Evolutionary conservation across 2,329 filamentous ascomycete genomes (phyloP), one percentile per base, ranked within the genome.

Genomic region (Nigrograna mackinnonii): DNA sequence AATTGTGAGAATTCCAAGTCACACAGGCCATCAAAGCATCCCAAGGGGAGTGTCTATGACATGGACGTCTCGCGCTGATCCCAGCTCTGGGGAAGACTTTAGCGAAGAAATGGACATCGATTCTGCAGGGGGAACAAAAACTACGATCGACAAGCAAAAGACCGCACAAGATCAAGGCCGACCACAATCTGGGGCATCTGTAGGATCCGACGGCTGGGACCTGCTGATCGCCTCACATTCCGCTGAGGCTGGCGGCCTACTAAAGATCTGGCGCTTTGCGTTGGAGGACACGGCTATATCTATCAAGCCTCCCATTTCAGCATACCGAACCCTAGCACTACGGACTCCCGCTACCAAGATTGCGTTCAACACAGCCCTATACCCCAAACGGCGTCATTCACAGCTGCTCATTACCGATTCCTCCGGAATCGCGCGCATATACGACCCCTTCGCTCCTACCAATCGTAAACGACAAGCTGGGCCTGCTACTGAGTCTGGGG

Each of bases 391-490:
- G 19, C 73, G 77, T 11, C 79, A 82, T 58, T 74, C 77, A 0
- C 75, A 77, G 33, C 60, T 85, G 9, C 69, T 85, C 6, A 67
- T 85, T 5, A 71, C 75, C 2, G 79, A 83, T 42, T 60, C 71
- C 2, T 72, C 69, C n/a, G 80, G 82, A 5, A 73, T 70, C 31
- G 77, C 81, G 20, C 79, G 81, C 39, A 69, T 85, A 12, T 82
- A 80, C 54, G 78, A 82, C 39, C 77, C 76, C 19, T 74, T 81
- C 22, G 68, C 75, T 13, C 57, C 54, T 13, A 40, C 52, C 2
- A 49, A 35, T 22, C 55, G 47, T 34, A 63, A 55, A 31, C 59
- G 55, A 24, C 54, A 45, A 20, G 26, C 48, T 24, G 46, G 50
- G 13, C 26, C 35, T 22, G 46, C 46, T 5, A 35, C 42, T 5